These are phyloP conservation scores for Monosporozyma aquatica DNA, from an alignment of 805 yeast species.

Conservation along the genomic window DNA sequence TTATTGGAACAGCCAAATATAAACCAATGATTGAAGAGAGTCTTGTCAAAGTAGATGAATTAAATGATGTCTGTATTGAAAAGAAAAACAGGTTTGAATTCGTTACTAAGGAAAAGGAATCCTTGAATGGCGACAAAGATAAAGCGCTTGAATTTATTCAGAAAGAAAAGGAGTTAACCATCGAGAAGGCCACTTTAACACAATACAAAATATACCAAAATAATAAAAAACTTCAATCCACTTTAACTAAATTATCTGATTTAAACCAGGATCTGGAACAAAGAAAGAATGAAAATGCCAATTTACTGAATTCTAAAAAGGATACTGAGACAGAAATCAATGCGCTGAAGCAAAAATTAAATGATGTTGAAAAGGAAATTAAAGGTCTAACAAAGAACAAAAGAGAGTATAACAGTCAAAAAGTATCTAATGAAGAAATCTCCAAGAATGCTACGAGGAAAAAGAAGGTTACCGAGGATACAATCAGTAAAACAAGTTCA, in stretches of 20 bases:
- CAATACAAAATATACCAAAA: constrained; percentile 44
- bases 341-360: constrained; percentile 19
- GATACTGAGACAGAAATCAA: constrained; percentile 23
- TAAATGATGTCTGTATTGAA: constrained; percentile 73
- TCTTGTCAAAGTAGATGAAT: constrained; percentile 50
- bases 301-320: constrained; percentile 33
- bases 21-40: constrained; percentile 66
- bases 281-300: constrained; percentile 37
- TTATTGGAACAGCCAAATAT: constrained; percentile 86
- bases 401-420: constrained; percentile 40
- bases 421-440: constrained; percentile 68
- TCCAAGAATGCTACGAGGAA: constrained; percentile 10
- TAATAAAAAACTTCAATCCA: constrained; percentile 33
- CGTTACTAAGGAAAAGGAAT: constrained; percentile 65
- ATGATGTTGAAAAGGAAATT: constrained; percentile 21
- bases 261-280: constrained; percentile 35
- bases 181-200: constrained; percentile 44
- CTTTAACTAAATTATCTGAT: constrained; percentile 32
- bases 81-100: constrained; percentile 71
- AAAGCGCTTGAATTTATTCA: constrained; percentile 59
- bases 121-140: constrained; percentile 53
- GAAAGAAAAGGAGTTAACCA: constrained; percentile 51
- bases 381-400: constrained; percentile 21
- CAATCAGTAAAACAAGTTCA: constrained; percentile 39
- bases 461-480: constrained; percentile 46